Evolutionary conservation across 345 rosid genomes (phyloP).

Genomic region (Linum tenue): DNA sequence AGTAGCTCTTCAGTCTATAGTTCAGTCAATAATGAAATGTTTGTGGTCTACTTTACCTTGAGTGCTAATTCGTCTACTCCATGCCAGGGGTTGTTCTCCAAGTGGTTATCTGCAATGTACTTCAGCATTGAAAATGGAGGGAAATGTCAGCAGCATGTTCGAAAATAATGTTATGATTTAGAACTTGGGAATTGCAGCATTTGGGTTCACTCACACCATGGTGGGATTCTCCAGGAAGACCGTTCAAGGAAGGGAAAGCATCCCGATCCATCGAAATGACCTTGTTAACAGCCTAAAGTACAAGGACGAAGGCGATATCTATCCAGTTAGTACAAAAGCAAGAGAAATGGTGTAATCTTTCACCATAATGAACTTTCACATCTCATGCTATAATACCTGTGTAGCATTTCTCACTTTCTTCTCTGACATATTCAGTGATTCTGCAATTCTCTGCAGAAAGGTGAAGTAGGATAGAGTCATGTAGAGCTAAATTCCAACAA

Average conservation of each 20-base stretch:
- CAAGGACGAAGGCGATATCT: neutral
- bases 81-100: slow-evolving; percentile 86
- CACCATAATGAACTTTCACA: neutral
- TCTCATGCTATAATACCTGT: slow-evolving; percentile 37
- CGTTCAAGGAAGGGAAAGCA: slow-evolving; percentile 76
- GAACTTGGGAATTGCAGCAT: slow-evolving; percentile 7
- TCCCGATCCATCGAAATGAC: slow-evolving; percentile 85
- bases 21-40: neutral
- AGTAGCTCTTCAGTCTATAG: neutral
- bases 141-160: neutral
- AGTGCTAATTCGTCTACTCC: slow-evolving; percentile 73
- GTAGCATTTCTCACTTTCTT: slow-evolving; percentile 94
- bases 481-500: neutral
- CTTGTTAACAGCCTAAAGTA: slow-evolving; percentile 61
- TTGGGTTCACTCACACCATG: slow-evolving; percentile 57
- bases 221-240: slow-evolving; percentile 84
- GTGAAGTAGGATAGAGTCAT: neutral
- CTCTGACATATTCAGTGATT: slow-evolving; percentile 74
- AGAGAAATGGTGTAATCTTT: neutral
- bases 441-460: slow-evolving; percentile 67
- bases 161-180: neutral
- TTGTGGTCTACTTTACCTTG: slow-evolving; percentile 41
- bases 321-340: slow-evolving; percentile 12
- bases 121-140: slow-evolving; percentile 13
- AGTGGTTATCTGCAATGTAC: slow-evolving; percentile 70